Base-by-base conservation (phyloP, 345 rosid species). In the Brassica nigra region DNA sequence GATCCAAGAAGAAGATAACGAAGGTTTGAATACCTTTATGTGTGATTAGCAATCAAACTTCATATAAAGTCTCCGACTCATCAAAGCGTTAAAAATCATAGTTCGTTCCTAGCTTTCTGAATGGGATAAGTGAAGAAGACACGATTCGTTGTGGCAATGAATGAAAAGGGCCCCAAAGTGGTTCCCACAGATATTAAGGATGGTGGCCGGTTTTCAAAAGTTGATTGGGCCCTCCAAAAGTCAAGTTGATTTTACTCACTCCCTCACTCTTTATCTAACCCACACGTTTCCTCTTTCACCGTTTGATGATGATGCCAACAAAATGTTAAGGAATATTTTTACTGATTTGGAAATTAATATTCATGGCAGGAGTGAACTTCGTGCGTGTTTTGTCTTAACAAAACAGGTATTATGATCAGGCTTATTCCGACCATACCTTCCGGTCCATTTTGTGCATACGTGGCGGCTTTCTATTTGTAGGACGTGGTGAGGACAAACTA, bases 111-210 rank as follows among this genome's bases (percentile, higher is more conserved):
- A 2, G 39, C 23, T 15, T 75, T 66, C 39, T 36, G 6, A 59
- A 75, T 67, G 73, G 69, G 75, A 68, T 47, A 69, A 69, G 29
- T 31, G 80, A 70, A 52, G 81, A 78, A 52, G 81, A 78, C 9
- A 76, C 73, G 68, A 78, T 57, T 78, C 77, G 77, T 30, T 72
- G 81, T 55, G 68, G 67, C 68, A 78, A 29, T 78, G 31, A 72
- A 66, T 65, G 73, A 57, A 72, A 66, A 14, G 68, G 77, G 82
- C 0, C 64, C 59, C 77, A 5, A 71, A 3, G 14, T 39, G n/a
- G 72, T 42, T 9, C 81, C 77, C 63, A 72, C 67, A 55, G 77
- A 66, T 28, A 57, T 78, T 65, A 78, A 78, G 71, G 59, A 71
- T 78, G 47, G 42, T 12, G 81, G 73, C 77, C 73, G 29, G 37